Conservation (phyloP, 2,329 filamentous ascomycete species). For the Eurotiales sp. region DNA sequence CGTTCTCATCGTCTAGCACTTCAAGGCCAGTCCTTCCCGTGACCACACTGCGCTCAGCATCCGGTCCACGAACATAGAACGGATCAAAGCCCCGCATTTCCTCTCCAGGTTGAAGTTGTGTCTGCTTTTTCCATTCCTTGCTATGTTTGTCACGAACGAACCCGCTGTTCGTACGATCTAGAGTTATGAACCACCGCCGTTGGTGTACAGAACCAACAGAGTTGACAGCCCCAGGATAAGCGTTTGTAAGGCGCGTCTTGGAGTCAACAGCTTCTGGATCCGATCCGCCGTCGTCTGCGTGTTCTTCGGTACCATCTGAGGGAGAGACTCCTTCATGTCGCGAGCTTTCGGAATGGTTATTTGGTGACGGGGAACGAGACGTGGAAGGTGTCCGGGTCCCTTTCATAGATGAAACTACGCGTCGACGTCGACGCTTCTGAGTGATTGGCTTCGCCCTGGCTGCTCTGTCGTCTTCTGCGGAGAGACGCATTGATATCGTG, state of each 20-base stretch:
- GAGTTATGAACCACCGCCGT: slow-evolving; percentile 61
- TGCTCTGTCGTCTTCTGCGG: slow-evolving; percentile 24
- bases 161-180: slow-evolving; percentile 59
- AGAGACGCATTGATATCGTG: slow-evolving; percentile 53
- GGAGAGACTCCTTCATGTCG: not conserved
- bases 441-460: slow-evolving; percentile 16
- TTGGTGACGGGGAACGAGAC: slow-evolving; percentile 18
- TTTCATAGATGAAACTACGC: slow-evolving; percentile 10
- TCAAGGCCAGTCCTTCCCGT: slow-evolving; percentile 60
- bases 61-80: slow-evolving; percentile 60
- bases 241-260: slow-evolving; percentile 57
- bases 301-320: slow-evolving; percentile 14
- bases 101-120: slow-evolving; percentile 30
- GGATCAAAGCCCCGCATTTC: slow-evolving; percentile 44
- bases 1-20: slow-evolving; percentile 59
- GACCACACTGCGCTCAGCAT: slow-evolving; percentile 62
- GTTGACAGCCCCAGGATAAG: slow-evolving; percentile 64
- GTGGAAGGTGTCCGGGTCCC: slow-evolving; percentile 19
- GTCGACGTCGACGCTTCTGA: slow-evolving; percentile 21
- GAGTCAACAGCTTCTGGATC: slow-evolving; percentile 48
- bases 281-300: slow-evolving; percentile 12
- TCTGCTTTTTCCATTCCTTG: slow-evolving; percentile 18
- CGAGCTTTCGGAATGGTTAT: slow-evolving; percentile 2
- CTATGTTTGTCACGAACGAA: slow-evolving; percentile 47
- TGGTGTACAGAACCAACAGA: slow-evolving; percentile 65